These are phyloP conservation scores for Sphagnum magellanicum DNA, from an alignment of 228 moss, liverwort and hornwort genomes.

Conservation along the genomic window DNA sequence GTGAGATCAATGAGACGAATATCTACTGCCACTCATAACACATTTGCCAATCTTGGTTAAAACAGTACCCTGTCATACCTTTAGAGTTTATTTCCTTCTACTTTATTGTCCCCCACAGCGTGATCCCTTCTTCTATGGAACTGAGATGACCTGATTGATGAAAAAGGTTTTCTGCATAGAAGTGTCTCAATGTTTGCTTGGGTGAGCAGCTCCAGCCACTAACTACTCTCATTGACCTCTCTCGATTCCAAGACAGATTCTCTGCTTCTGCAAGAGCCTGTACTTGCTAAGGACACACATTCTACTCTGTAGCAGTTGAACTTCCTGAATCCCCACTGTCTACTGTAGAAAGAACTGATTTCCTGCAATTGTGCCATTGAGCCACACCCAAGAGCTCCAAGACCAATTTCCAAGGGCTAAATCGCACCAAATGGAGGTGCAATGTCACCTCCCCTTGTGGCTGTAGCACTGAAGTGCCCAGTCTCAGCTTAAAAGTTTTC, in stretches of 20 bases:
- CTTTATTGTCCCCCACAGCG: slow-evolving; percentile 49
- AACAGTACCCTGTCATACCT: slow-evolving; percentile 77
- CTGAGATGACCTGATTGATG: slow-evolving; percentile 36
- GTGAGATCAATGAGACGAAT: slow-evolving; percentile 29
- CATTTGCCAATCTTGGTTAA: slow-evolving; percentile 51
- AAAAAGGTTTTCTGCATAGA: slow-evolving; percentile 44
- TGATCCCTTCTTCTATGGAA: slow-evolving; percentile 47
- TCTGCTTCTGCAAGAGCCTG: slow-evolving; percentile 50
- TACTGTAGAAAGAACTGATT: slow-evolving; percentile 23
- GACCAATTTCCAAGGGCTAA: slow-evolving; percentile 35
- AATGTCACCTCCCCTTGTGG: slow-evolving; percentile 40
- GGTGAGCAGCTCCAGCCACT: slow-evolving; percentile 50
- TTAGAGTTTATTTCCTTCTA: slow-evolving; percentile 68
- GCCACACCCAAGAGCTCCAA: slow-evolving; percentile 43
- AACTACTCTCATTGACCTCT: slow-evolving; percentile 42
- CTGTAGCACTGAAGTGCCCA: slow-evolving; percentile 39
- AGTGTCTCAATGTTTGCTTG: slow-evolving; percentile 45
- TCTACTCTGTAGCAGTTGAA: slow-evolving; percentile 28
- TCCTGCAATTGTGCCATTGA: slow-evolving; percentile 43
- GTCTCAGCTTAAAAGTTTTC: slow-evolving; percentile 48
- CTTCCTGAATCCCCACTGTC: slow-evolving; percentile 41
- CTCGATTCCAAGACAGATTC: slow-evolving; percentile 53
- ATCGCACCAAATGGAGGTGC: slow-evolving; percentile 36
- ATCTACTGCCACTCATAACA: slow-evolving; percentile 37
- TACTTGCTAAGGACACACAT: slow-evolving; percentile 31